A percentile compares a stretch with the other conserved stretches of the same genome.
These are phyloP conservation scores for Lycium ferocissimum DNA, from an alignment of 257 asterid genomes.

Conservation along the genomic window DNA sequence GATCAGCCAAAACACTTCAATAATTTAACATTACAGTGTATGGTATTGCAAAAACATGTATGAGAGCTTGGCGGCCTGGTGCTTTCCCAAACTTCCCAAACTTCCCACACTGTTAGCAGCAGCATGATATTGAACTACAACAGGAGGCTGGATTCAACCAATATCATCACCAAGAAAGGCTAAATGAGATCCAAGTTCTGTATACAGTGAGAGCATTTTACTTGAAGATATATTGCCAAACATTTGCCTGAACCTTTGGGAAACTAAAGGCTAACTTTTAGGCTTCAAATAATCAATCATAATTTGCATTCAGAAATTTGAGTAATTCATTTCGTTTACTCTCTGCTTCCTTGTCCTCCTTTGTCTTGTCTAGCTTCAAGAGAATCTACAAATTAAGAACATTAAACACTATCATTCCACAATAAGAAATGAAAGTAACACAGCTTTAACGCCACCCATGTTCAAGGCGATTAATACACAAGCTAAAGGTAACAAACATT, in stretches of 20 bases:
- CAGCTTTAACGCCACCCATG: constrained; percentile 10
- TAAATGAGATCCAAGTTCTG: constrained; percentile 19
- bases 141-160: not conserved
- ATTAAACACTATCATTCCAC: not conserved
- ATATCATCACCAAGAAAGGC: not conserved
- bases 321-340: constrained; percentile 81
- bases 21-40: not conserved
- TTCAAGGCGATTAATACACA: constrained; percentile 30
- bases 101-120: not conserved
- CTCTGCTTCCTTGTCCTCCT: constrained; percentile 97
- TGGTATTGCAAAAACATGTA: not conserved
- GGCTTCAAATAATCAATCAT: constrained; percentile 61
- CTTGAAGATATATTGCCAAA: constrained; percentile 21
- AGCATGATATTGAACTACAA: not conserved
- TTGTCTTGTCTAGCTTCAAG: constrained; percentile 87
- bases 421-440: not conserved
- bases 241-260: not conserved
- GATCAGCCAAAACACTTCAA: constrained; percentile 1
- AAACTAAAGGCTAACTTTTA: not conserved
- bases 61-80: not conserved
- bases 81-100: not conserved
- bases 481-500: not conserved
- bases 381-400: constrained; percentile 60
- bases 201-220: not conserved
- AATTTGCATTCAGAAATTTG: constrained; percentile 94